Percentiles rank a stretch among this genome's conserved stretches.
Conservation (phyloP, 2,329 filamentous ascomycete species). For the Penicillium polonicum region DNA sequence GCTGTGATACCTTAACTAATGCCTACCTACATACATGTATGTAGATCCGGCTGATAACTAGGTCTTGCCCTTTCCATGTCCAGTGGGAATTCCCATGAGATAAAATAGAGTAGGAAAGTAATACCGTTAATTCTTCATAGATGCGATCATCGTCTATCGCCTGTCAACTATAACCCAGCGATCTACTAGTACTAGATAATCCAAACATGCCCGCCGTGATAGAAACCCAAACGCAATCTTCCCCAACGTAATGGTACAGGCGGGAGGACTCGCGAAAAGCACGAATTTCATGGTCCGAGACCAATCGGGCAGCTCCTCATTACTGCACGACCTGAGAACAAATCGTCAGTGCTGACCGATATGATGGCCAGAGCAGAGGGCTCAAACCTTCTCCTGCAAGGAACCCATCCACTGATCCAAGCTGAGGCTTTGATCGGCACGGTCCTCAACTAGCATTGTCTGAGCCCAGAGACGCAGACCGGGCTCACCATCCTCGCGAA, state of each 20-base stretch:
- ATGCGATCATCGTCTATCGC: slow-evolving; percentile 7
- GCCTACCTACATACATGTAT: too few species aligned
- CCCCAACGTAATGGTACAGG: slow-evolving; percentile 23
- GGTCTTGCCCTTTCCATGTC: too few species aligned
- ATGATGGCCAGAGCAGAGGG: slow-evolving; percentile 7
- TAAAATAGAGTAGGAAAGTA: neutral
- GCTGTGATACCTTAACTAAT: too few species aligned
- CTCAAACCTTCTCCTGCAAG: slow-evolving; percentile 85
- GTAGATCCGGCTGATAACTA: too few species aligned
- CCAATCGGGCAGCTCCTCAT: neutral
- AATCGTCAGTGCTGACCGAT: slow-evolving; percentile 9
- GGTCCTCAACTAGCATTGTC: slow-evolving; percentile 90
- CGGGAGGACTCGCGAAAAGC: slow-evolving; percentile 4
- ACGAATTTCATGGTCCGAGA: neutral
- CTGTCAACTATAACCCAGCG: slow-evolving; percentile 4
- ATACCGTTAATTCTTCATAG: slow-evolving; percentile 8
- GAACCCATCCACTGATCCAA: slow-evolving; percentile 90
- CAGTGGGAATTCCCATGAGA: too few species aligned
- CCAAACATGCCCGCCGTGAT: slow-evolving; percentile 13
- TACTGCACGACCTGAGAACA: slow-evolving; percentile 15
- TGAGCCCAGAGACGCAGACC: slow-evolving; percentile 95
- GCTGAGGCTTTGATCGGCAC: slow-evolving; percentile 90
- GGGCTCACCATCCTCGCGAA: slow-evolving; percentile 93
- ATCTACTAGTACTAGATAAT: slow-evolving; percentile 22
- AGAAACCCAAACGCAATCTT: slow-evolving; percentile 12